Evolutionary conservation across 495 filamentous ascomycete species (phyloP), one percentile per base, ranked within the genome.

Genomic region (Oleoguttula mirabilis): DNA sequence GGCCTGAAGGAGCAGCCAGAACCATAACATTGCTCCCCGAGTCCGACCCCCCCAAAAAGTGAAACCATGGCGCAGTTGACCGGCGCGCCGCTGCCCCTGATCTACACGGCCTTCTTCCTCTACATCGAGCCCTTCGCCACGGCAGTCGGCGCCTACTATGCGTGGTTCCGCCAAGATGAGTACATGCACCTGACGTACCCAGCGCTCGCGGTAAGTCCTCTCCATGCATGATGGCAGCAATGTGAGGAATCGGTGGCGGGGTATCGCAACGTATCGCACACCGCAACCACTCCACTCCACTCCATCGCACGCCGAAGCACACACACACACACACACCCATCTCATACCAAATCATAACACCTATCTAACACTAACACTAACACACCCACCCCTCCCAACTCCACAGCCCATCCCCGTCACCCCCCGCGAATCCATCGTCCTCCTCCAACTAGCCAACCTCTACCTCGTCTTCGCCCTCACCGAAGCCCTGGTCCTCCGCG

Each of bases 381-480:
- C n/a, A n/a, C n/a, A n/a, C n/a, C n/a, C n/a, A n/a, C n/a, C n/a
- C n/a, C n/a, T n/a, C n/a, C n/a, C n/a, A n/a, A n/a, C n/a, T n/a
- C n/a, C n/a, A n/a, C n/a, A n/a, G n/a, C n/a, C n/a, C n/a, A n/a
- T 28, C 8, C 58, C 61, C 19, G 36, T 58, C 15, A 54, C 56
- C 7, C 76, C 73, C 0, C 66, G 66, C 1, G 39, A 47, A 24
- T 41, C 28, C 35, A 70, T 82, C 32, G 67, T 68, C 14, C 59
- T 79, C 31, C 69, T 72, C 14, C 75, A 80, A 57, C 71, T 80
- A 15, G 76, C 69, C 22, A 80, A 79, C 55, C 49, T 80, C 15
- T 80, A 80, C 59, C 50, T 80, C 7, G 62, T 79, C 36, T 80
- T 85, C 57, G 73, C 77, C 41, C 46, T 85, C 33, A 82, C 74